Evolutionary conservation across 768 basidiomycete genomes (phyloP).

Genomic region (Termitomyces sp.): DNA sequence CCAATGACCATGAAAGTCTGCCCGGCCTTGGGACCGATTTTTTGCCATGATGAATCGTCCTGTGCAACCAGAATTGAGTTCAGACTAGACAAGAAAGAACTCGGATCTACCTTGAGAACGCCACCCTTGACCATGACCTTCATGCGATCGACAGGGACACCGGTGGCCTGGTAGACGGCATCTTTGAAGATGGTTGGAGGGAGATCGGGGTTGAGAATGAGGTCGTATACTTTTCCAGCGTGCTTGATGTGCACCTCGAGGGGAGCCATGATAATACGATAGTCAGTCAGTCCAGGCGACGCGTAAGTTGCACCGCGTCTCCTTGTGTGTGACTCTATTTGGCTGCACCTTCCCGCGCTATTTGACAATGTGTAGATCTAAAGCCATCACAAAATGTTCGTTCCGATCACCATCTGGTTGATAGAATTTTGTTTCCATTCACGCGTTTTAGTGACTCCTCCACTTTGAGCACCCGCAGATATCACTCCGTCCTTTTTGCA

Average conservation of each 20-base stretch:
- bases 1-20: constrained; percentile 95
- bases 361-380: constrained; percentile 18
- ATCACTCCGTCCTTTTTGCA: not conserved
- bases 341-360: not conserved
- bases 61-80: constrained; percentile 25
- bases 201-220: constrained; percentile 71
- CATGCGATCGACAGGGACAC: constrained; percentile 89
- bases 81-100: not conserved
- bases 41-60: constrained; percentile 88
- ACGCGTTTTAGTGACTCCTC: not conserved
- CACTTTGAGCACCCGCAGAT: not conserved
- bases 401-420: constrained; percentile 4
- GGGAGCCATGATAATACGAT: constrained; percentile 50
- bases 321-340: constrained; percentile 14
- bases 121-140: constrained; percentile 97
- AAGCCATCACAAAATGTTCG: constrained; percentile 10
- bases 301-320: constrained; percentile 21
- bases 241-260: constrained; percentile 87
- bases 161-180: constrained; percentile 75
- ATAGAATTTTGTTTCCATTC: constrained; percentile 17
- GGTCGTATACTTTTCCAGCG: constrained; percentile 72
- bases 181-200: constrained; percentile 80
- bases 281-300: constrained; percentile 17
- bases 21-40: constrained; percentile 79
- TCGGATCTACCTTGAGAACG: constrained; percentile 69